These are phyloP conservation scores for Ilyonectria sp. DNA, from an alignment of 2,329 filamentous ascomycete species.

Conservation along the genomic window DNA sequence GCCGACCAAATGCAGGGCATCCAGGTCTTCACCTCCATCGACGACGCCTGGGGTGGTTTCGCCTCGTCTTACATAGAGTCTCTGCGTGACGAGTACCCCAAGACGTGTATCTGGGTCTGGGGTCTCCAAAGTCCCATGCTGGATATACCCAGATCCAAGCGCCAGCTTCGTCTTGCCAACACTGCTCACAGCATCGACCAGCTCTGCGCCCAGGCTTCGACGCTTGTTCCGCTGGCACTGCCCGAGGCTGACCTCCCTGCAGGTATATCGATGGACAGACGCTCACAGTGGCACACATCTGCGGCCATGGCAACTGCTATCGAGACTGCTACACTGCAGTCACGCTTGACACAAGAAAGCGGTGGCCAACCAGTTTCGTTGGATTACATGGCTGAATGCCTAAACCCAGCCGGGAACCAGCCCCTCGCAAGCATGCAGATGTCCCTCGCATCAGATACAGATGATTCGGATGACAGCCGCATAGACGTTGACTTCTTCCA, in stretches of 20 bases:
- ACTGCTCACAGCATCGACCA: conserved; percentile 79
- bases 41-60: conserved; percentile 89
- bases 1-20: conserved; percentile 93
- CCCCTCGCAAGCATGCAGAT: conserved; percentile 83
- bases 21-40: conserved; percentile 80
- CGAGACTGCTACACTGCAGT: conserved; percentile 84
- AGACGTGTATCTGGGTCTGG: conserved; percentile 90
- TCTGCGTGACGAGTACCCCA: conserved; percentile 91
- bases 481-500: conserved; percentile 53
- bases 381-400: conserved; percentile 73
- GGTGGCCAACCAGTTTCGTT: conserved; percentile 64
- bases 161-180: conserved; percentile 76
- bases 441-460: conserved; percentile 62
- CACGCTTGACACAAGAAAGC: conserved; percentile 71
- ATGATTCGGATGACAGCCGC: conserved; percentile 48
- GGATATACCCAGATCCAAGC: conserved; percentile 67
- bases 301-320: conserved; percentile 83
- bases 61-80: conserved; percentile 80
- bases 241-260: conserved; percentile 70
- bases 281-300: conserved; percentile 84
- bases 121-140: conserved; percentile 77
- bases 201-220: conserved; percentile 79
- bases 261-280: conserved; percentile 72
- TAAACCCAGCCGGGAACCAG: conserved; percentile 85
- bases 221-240: conserved; percentile 82